A percentile compares a stretch with the other conserved stretches of the same genome.
phyloP scores from a whole-genome alignment of 371 early-diverging fungal genomes.

The Mucor mucedo region DNA sequence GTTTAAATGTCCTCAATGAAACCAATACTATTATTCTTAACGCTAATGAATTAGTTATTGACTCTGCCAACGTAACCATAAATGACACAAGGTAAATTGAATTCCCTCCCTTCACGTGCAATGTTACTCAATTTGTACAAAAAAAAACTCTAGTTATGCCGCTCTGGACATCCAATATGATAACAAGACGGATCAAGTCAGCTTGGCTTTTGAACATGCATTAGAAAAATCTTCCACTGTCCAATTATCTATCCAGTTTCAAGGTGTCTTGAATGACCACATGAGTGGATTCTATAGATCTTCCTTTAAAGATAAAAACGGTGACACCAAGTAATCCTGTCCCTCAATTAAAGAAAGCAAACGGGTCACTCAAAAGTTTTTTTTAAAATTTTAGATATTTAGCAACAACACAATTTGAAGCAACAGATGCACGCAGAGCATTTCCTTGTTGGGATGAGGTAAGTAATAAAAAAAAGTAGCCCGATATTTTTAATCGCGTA shows the following conservation, averaged over 20 bases:
- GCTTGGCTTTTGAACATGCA: slow-evolving; percentile 58
- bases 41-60: slow-evolving; percentile 56
- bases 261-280: slow-evolving; percentile 78
- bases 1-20: slow-evolving; percentile 54
- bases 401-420: slow-evolving; percentile 92
- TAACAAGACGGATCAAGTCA: slow-evolving; percentile 60
- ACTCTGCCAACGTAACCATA: slow-evolving; percentile 30
- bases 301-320: slow-evolving; percentile 67
- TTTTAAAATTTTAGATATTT: slow-evolving; percentile 46
- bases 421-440: slow-evolving; percentile 89
- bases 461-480: slow-evolving; percentile 2
- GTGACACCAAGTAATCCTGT: slow-evolving; percentile 52
- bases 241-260: slow-evolving; percentile 63
- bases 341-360: too few species aligned
- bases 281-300: slow-evolving; percentile 89
- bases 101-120: not conserved
- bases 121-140: not conserved
- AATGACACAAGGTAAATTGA: slow-evolving; percentile 24
- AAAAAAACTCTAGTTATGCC: slow-evolving; percentile 8
- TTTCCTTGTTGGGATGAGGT: slow-evolving; percentile 93
- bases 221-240: slow-evolving; percentile 57
- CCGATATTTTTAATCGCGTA: too few species aligned
- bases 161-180: slow-evolving; percentile 52
- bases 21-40: slow-evolving; percentile 66
- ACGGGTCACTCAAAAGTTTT: not conserved